Percentiles rank a stretch among this genome's conserved stretches.
These are phyloP conservation scores for Chytriomyces hyalinus DNA, from an alignment of 192 early-diverging fungal genomes.

Conservation along the genomic window DNA sequence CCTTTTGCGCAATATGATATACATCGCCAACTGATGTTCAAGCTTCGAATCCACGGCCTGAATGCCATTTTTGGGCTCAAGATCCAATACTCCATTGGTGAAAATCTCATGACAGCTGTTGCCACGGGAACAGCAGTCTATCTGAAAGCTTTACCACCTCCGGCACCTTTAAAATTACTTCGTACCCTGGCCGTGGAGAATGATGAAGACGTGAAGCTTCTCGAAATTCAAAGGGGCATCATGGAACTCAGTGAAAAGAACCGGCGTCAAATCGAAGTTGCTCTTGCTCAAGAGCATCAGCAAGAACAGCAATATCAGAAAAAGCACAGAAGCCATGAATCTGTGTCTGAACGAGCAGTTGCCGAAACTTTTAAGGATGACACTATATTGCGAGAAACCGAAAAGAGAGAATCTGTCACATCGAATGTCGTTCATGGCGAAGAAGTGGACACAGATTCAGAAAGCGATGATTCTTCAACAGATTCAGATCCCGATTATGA, in stretches of 20 bases:
- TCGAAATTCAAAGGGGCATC: constrained; percentile 73
- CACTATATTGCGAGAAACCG: background rate
- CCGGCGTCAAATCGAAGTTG: constrained; percentile 62
- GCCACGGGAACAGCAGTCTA: constrained; percentile 77
- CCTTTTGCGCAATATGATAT: constrained; percentile 85
- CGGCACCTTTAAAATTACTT: constrained; percentile 71
- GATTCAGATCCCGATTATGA: constrained; percentile 50
- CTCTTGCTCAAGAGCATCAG: constrained; percentile 23
- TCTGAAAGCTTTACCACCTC: constrained; percentile 71
- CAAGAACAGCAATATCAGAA: background rate
- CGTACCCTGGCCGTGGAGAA: constrained; percentile 75
- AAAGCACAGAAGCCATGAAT: constrained; percentile 1
- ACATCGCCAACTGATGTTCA: constrained; percentile 80
- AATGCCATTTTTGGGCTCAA: constrained; percentile 78
- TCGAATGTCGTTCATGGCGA: constrained; percentile 1
- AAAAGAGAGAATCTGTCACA: background rate
- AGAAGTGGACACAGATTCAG: constrained; percentile 40
- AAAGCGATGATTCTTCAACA: constrained; percentile 31
- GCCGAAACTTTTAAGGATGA: background rate
- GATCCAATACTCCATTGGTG: constrained; percentile 62
- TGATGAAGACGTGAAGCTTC: constrained; percentile 70
- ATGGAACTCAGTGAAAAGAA: constrained; percentile 71
- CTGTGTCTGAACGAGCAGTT: background rate
- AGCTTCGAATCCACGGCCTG: constrained; percentile 75
- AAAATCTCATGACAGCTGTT: constrained; percentile 65